Base-by-base conservation (phyloP, 345 rosid species). In the sweet orange (Citrus sinensis) region DNA sequence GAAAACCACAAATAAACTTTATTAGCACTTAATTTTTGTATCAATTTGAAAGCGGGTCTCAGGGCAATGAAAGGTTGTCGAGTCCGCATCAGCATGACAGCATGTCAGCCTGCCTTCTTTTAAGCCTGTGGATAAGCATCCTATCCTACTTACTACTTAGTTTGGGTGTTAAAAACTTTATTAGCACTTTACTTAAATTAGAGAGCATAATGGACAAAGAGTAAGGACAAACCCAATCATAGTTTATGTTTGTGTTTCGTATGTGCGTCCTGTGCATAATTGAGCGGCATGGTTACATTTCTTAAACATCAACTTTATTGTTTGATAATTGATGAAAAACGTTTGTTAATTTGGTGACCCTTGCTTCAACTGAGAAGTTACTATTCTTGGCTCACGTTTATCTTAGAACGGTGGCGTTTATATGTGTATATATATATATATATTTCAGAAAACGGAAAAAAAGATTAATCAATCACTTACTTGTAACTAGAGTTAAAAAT, bases 141-240 rank as follows among this genome's bases (percentile, higher is more conserved):
- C n/a, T 40, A 24, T 80, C 68, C 22, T 34, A 24, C 6, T 34
- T 17, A 32, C 22, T 34, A 24, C 6, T 34, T 17, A 32, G 65
- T 14, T 51, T 70, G 35, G 86, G 73, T 54, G 65, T 76, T 76
- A 63, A 46, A 35, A n/a, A 25, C 64, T 20, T 77, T 76, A 10
- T 62, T 29, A 56, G 61, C 65, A n/a, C 54, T 78, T 71, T 5
- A 34, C 6, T 35, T 35, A 10, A n/a, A 79, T 59, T 19, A 56
- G 58, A 55, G 71, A 82, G 63, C 55, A 35, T 67, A 46, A 35
- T 67, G 81, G 78, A 73, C 29, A 42, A 54, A 79, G 64, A 71
- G 72, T 27, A 70, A 74, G 35, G 83, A 83, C 84, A 83, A 82
- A 71, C 97, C 97, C 97, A 91, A 90, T 90, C 75, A 80, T 67